A percentile compares a stretch with the other conserved stretches of the same genome.
Conservation (phyloP, 257 asterid genomes). For the Jaltomata sinuosa region DNA sequence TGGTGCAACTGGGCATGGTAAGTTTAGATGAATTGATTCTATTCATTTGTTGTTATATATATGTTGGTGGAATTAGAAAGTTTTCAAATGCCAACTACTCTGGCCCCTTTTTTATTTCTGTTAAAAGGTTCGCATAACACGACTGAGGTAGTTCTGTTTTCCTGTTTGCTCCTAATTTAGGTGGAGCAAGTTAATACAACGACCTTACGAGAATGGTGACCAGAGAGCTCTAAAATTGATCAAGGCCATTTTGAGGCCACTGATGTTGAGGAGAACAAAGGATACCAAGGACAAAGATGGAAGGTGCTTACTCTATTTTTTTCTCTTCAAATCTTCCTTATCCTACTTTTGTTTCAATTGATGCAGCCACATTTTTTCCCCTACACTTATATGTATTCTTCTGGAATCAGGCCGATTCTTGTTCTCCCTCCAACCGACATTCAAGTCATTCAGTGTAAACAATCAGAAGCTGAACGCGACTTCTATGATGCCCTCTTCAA, state of each 20-base stretch:
- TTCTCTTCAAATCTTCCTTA: neutral
- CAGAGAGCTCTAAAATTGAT: slow-evolving; percentile 59
- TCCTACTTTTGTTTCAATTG: neutral
- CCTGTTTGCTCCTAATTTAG: slow-evolving; percentile 19
- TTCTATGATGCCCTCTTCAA: slow-evolving; percentile 72
- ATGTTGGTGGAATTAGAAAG: neutral
- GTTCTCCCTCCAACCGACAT: slow-evolving; percentile 85
- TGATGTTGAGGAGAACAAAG: slow-evolving; percentile 87
- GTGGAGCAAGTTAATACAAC: slow-evolving; percentile 81
- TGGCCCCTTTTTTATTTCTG: neutral
- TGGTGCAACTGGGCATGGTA: slow-evolving; percentile 99
- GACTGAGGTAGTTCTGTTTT: neutral
- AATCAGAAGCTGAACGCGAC: slow-evolving; percentile 63
- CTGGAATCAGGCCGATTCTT: slow-evolving; percentile 54
- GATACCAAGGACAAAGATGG: slow-evolving; percentile 74
- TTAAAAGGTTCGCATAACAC: neutral
- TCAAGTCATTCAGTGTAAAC: slow-evolving; percentile 54
- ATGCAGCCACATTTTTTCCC: neutral
- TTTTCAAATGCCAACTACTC: neutral
- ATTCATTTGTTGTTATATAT: neutral
- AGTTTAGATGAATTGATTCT: neutral
- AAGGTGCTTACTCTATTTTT: slow-evolving; percentile 29
- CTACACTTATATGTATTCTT: neutral
- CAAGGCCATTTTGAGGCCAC: slow-evolving; percentile 65
- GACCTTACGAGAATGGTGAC: slow-evolving; percentile 78